Base-by-base conservation (phyloP, 2,329 filamentous ascomycete species). In the Fusarium subtropicale region DNA sequence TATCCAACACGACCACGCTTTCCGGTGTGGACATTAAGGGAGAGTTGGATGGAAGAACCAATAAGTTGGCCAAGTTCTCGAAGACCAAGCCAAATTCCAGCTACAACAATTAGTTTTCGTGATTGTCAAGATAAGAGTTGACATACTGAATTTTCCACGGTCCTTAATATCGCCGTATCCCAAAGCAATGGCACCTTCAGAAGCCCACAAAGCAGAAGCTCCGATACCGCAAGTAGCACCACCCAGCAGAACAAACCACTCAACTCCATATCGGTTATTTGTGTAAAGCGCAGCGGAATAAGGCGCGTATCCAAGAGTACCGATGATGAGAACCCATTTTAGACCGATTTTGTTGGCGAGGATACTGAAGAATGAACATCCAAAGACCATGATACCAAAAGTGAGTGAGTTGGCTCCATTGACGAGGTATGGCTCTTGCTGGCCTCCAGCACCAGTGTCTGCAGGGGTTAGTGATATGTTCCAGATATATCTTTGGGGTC, bases 1-100 rank as follows among this genome's bases (percentile, higher is more conserved):
- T 74, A 74, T 38, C 68, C 67, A 2, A 74, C 72, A 13, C 70
- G 66, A 0, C 72, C 72, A 30, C 77, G 73, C n/a, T 81, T 69
- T 15, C 79, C 79, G 15, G 79, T 76, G 5, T 80, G 78, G 57
- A 80, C 78, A 47, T 86, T 87, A 18, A 86, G 78, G 0, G 80
- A 83, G 1, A 86, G 79, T 28, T 85, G 82, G 31, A 86, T 85
- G 0, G 84, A 82, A 4, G 82, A 80, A 3, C 84, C 84, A 56
- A 87, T 83, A 24, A 87, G 79, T 57, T 85, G 84, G 1, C 85
- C 85, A 10, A 86, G 79, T 60, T 86, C 83, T 9, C 84, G 81
- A 10, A 86, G 80, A 9, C 83, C 82, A 7, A 87, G 81, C 85
- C 84, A 87, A 36, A 86, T 86, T 3, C 83, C 83, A 42, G 83